phyloP scores from a whole-genome alignment of 2,329 filamentous ascomycete genomes.

The Ceratocystis ficicola region DNA sequence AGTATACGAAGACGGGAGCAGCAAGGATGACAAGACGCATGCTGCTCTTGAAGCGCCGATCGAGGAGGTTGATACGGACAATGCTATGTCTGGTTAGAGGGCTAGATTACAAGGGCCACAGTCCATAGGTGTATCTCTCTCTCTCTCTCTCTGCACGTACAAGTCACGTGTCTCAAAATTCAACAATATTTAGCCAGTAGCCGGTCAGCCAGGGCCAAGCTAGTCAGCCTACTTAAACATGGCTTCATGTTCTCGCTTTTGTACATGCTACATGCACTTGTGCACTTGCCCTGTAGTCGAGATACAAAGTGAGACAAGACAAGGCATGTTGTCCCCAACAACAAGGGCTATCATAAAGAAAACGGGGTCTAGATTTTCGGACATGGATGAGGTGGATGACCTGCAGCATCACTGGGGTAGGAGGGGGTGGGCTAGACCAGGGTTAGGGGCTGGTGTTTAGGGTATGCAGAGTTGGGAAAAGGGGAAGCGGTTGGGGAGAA shows the following conservation, averaged over 20 bases:
- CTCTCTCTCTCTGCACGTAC: too few species aligned
- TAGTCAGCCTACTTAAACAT: too few species aligned
- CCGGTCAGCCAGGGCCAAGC: too few species aligned
- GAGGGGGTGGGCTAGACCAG: background rate
- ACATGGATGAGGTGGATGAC: background rate
- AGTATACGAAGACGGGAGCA: conserved; percentile 29
- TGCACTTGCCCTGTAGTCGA: background rate
- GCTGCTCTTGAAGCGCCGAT: background rate
- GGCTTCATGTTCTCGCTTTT: too few species aligned
- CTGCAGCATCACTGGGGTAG: background rate
- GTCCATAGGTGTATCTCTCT: too few species aligned
- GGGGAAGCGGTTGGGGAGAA: background rate
- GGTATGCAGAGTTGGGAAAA: background rate
- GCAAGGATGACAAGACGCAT: conserved; percentile 7
- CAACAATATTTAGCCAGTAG: too few species aligned
- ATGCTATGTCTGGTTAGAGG: conserved; percentile 11
- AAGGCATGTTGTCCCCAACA: background rate
- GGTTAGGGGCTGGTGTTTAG: background rate
- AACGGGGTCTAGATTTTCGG: background rate
- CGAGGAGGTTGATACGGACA: conserved; percentile 10
- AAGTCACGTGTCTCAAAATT: too few species aligned
- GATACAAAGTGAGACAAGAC: background rate
- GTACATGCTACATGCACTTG: too few species aligned
- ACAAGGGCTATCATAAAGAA: background rate
- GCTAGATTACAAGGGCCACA: background rate